Conservation (phyloP, 768 basidiomycete genomes). For the Trametes cubensis region DNA sequence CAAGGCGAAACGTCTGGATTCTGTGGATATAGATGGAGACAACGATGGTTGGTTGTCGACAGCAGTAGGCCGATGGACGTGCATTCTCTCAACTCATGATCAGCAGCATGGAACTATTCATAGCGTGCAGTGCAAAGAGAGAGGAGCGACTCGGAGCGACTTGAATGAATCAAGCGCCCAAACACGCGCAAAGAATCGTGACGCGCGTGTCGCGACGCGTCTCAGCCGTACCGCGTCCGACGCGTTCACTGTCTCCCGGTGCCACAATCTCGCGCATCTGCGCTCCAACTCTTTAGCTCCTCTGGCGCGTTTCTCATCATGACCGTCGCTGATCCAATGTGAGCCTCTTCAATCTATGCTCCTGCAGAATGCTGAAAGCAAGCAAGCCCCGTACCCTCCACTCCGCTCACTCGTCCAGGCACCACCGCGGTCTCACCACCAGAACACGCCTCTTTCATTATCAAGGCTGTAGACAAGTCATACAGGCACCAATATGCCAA, state of each 20-base stretch:
- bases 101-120: too few relatives aligned
- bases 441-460: constrained; percentile 43
- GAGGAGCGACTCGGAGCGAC: too few relatives aligned
- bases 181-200: constrained; percentile 19
- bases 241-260: constrained; percentile 7
- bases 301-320: constrained; percentile 1
- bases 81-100: too few relatives aligned
- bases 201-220: constrained; percentile 24
- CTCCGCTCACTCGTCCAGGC: constrained; percentile 33
- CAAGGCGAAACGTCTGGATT: background rate
- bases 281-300: background rate
- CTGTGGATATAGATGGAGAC: background rate
- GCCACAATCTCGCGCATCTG: constrained; percentile 1
- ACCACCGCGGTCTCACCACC: constrained; percentile 35
- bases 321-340: constrained; percentile 20
- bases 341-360: background rate
- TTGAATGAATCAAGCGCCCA: too few relatives aligned
- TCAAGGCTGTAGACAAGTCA: constrained; percentile 47
- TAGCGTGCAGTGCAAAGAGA: too few relatives aligned
- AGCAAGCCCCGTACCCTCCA: constrained; percentile 29
- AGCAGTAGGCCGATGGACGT: too few relatives aligned
- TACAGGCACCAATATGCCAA: constrained; percentile 75
- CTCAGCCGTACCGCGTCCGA: background rate
- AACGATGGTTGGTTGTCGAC: too few relatives aligned
- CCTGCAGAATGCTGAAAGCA: background rate